Evolutionary conservation across 768 basidiomycete genomes (phyloP).

Genomic region (Lanmaoa rubissima): DNA sequence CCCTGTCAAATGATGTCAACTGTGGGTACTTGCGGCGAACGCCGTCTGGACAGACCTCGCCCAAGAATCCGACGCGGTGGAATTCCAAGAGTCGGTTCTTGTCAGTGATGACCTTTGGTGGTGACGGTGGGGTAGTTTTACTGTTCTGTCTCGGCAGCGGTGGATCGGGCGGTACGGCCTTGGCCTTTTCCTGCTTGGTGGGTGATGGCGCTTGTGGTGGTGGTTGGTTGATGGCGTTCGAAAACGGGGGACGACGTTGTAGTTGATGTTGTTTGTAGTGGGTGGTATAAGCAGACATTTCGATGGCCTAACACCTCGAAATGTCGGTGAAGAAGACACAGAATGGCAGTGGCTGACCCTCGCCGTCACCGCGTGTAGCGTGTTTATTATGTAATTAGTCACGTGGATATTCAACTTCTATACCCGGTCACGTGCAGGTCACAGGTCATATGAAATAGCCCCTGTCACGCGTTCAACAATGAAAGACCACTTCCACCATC

Average conservation of each 20-base stretch:
- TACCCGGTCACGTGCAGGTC: conserved; percentile 20
- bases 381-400: conserved; percentile 32
- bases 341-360: conserved; percentile 14
- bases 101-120: conserved; percentile 74
- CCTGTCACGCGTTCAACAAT: background rate
- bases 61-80: conserved; percentile 77
- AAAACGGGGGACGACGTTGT: conserved; percentile 42
- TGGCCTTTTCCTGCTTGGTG: conserved; percentile 39
- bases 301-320: conserved; percentile 50
- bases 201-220: conserved; percentile 31
- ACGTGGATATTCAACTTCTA: conserved; percentile 29
- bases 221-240: conserved; percentile 40
- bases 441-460: conserved; percentile 15
- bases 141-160: conserved; percentile 80
- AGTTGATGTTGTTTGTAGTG: conserved; percentile 33
- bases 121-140: conserved; percentile 78
- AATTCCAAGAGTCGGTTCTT: conserved; percentile 55
- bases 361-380: conserved; percentile 20
- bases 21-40: background rate
- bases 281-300: conserved; percentile 36
- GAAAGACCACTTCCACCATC: no score
- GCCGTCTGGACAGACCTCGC: conserved; percentile 57
- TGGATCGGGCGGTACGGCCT: conserved; percentile 48
- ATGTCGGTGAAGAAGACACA: conserved; percentile 10
- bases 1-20: conserved; percentile 44